Conservation (phyloP, 352 stramenopile genomes). For the Globisporangium acanthophoron region DNA sequence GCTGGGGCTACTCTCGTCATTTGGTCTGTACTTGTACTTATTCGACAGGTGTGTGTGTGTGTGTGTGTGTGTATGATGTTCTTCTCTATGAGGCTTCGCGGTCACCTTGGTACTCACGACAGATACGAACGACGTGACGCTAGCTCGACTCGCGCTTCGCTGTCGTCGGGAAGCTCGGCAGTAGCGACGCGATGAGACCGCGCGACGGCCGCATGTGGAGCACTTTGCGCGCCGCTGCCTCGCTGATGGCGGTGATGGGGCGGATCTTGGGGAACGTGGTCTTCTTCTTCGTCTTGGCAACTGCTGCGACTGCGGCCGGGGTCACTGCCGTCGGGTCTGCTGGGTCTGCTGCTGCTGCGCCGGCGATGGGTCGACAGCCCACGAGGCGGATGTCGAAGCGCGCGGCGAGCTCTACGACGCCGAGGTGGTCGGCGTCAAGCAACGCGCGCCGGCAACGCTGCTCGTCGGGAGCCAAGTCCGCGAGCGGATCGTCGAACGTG, state of each 20-base stretch:
- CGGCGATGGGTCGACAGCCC: not conserved
- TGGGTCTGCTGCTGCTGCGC: not conserved
- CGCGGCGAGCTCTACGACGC: slow-evolving; percentile 17
- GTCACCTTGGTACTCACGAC: not conserved
- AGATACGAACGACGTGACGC: not conserved
- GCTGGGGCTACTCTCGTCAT: not conserved
- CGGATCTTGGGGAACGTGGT: slow-evolving; percentile 18
- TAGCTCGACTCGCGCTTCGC: slow-evolving; percentile 4
- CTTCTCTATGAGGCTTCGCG: not conserved
- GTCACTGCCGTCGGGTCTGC: no score
- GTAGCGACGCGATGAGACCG: slow-evolving; percentile 26
- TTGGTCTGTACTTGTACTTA: not conserved
- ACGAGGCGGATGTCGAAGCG: slow-evolving; percentile 50
- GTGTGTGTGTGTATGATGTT: not conserved
- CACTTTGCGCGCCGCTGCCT: slow-evolving; percentile 12
- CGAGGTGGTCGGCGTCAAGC: slow-evolving; percentile 12
- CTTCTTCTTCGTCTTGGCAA: slow-evolving; percentile 5
- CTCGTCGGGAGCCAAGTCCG: slow-evolving; percentile 10
- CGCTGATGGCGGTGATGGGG: slow-evolving; percentile 11
- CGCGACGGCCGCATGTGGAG: slow-evolving; percentile 12
- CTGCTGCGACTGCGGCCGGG: no score
- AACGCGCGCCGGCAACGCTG: slow-evolving; percentile 19
- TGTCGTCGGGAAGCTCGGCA: slow-evolving; percentile 15
- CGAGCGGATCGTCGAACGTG: slow-evolving; percentile 48
- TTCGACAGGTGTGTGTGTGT: not conserved